Base-by-base conservation (phyloP, 192 early-diverging fungal species). In the Cetraspora pellucida region DNA sequence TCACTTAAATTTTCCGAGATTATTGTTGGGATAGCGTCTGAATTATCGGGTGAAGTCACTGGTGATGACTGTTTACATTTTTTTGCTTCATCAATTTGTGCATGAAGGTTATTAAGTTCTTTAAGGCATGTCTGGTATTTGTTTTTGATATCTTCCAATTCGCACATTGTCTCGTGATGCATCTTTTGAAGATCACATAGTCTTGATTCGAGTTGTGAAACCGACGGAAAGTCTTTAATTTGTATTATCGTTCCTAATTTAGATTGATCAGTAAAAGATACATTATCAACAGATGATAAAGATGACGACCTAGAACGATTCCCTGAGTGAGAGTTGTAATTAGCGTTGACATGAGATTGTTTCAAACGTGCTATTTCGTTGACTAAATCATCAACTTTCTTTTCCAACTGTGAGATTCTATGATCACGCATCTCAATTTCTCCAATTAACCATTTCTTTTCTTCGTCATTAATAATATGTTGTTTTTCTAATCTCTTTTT, bases 81-180 rank as follows among this genome's bases (percentile, higher is more conserved):
- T 27, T 68, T 68, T 47, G 45, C 45, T n/a, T 21, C 45, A 6
- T 27, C 43, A 13, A 68, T 5, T 68, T 68, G 66, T 16, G n/a
- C 16, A 68, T 68, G 23, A 68, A 68, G 66, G 7, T 73, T 30
- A 59, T 10, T 57, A 25, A 73, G 19, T 73, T 73, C 71, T 21
- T 58, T 54, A 73, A 73, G 71, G 5, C 71, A 73, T 9, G 30
- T 1, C 57, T 73, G 31, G 44, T 73, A 73, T 44, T 73, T 73
- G 6, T 28, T 13, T 57, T 73, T 73, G 23, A 73, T 44, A 21
- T 73, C 71, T 16, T 37, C 21, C 14, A 58, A 73, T 73, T 73
- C 71, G 11, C 21, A 21, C 1, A 59, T 0, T 13, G 71, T 73
- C 21, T 54, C 30, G 23, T 58, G 30, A 30, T 73, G 71, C 23